Base-by-base conservation (phyloP, 164 flowering plant species). In the Stephania yunnanensis region DNA sequence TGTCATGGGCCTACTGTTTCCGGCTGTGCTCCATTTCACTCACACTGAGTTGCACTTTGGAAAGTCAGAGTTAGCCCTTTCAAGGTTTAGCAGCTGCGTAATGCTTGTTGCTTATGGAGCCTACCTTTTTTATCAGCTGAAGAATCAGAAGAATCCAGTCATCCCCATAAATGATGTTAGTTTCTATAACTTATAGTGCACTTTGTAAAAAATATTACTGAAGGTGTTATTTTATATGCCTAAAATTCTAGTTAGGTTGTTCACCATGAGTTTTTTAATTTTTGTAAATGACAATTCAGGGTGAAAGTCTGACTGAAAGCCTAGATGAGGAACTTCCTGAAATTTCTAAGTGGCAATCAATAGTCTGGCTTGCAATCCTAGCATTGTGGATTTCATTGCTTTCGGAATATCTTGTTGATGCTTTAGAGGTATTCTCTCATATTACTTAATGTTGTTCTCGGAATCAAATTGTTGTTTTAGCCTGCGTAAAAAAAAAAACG, bases 81-180 rank as follows among this genome's bases (percentile, higher is more conserved):
- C 94, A 73, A 87, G 92, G 82, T 87, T 90, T 84, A 90, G 94
- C 78, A 89, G 92, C 82, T 85, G 89, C 70, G 78, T 90, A 55
- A 90, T 90, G 94, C 82, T 90, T 20, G 74, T 90, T 15, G 92
- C 92, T 66, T 90, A 89, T 85, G 89, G 87, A 17, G 80, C 87
- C 79, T 89, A 90, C 76, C 87, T 90, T 10, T 84, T 79, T 76
- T 90, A 88, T 76, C 94, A 88, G 80, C 83, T 90, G 71, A 89
- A 81, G 80, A 87, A 81, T 77, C 94, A 87, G 46, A 77, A 46
- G 1, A 81, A 72, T 81, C 81, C 82, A 15, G 86, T 86, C 75
- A 78, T 64, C 45, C 84, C 87, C 22, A 71, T 86, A 30, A 83
- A 80, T 58, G 89, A 83, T 85, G 94, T 87, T 69, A 46, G 84